phyloP scores from a whole-genome alignment of 164 flowering plant species.

The Stephania yunnanensis region DNA sequence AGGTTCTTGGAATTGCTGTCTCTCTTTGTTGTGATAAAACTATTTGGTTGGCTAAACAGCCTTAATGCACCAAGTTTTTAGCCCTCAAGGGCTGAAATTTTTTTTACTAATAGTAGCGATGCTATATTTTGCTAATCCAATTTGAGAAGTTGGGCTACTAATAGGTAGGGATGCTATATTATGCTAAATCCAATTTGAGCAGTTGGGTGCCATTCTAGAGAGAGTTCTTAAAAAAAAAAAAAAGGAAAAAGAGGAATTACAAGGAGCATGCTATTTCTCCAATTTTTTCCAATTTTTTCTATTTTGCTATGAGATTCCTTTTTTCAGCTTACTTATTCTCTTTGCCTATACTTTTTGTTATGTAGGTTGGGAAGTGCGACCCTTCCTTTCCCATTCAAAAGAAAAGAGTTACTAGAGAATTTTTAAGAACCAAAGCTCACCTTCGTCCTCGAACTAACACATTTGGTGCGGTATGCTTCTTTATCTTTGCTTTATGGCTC shows the following conservation, averaged over 20 bases:
- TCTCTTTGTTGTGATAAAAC: no score
- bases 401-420: conserved; percentile 87
- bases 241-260: neutral
- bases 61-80: no score
- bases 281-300: neutral
- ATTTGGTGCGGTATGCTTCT: conserved; percentile 79
- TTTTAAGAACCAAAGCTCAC: conserved; percentile 92
- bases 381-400: conserved; percentile 93
- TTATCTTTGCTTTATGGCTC: conserved; percentile 9
- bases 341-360: conserved; percentile 5
- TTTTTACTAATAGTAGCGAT: no score
- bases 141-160: neutral
- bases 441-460: conserved; percentile 98
- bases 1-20: no score
- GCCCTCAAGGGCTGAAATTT: no score
- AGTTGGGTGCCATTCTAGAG: neutral
- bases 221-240: neutral
- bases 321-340: neutral
- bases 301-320: neutral
- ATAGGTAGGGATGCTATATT: neutral
- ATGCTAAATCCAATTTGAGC: neutral
- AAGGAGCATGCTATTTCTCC: neutral
- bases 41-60: no score
- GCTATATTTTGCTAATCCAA: neutral
- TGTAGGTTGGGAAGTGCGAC: conserved; percentile 83